Base-by-base conservation (phyloP, 1,284 basidiomycete genomes). In the Ceratobasidium sp. region DNA sequence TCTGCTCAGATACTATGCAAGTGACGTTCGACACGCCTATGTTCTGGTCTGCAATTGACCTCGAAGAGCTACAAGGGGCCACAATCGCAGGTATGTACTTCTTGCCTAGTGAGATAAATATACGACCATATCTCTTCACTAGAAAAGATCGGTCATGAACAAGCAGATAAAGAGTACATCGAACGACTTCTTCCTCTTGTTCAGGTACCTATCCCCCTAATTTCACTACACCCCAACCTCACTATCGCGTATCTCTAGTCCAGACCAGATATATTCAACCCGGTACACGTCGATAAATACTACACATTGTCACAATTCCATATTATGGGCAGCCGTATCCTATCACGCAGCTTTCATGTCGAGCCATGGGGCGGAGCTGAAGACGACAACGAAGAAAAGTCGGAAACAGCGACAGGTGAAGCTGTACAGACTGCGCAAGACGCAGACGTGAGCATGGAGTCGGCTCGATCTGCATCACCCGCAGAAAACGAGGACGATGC, bases 321-420 rank as follows among this genome's bases (percentile, higher is more conserved):
- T 83, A 86, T 95, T 44, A 96, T 96, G 89, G 98, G 97, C 5
- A 97, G 94, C 79, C 90, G 95, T n/a, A 95, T 99, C 70, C 89
- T 99, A 7, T 98, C 96, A 13, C 90, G 97, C 61, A 95, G 94
- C 82, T 98, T 98, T 84, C 90, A 91, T 55, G 92, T 97, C 61
- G 90, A 91, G 80, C 88, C 86, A 70, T 91, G 90, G 89, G 85
- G 87, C 26, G 83, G 80, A 53, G 81, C 82, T 3, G 83, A 80
- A 12, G 84, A 84, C 15, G 80, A 82, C 3, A 84, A 84, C 2
- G 40, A n/a, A 75, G 82, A 85, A 53, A 82, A 80, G 26, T 82
- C 81, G 28, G 80, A 82, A 18, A 56, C 33, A 7, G 73, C 78
- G 39, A 64, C n/a, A 6, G 42, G 13, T 6, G 63, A 26, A n/a